A percentile compares a stretch with the other conserved stretches of the same genome.
Evolutionary conservation across 345 rosid genomes (phyloP).

Genomic region (Jatropha curcas): DNA sequence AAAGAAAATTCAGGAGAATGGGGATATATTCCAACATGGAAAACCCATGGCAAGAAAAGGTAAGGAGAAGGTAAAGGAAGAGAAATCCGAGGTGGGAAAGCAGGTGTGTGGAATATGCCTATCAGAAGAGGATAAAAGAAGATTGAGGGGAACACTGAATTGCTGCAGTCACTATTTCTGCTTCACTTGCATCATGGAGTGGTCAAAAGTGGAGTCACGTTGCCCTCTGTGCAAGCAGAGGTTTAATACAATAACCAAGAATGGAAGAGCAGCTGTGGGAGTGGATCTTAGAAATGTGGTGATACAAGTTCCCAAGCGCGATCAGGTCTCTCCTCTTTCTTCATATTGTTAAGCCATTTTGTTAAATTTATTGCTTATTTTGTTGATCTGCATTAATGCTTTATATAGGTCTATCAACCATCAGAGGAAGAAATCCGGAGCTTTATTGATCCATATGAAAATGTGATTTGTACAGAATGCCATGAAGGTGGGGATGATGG

Average conservation of each 20-base stretch:
- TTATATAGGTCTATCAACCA: constrained; percentile 87
- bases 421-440: constrained; percentile 96
- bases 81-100: constrained; percentile 47
- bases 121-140: constrained; percentile 84
- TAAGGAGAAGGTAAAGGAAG: constrained; percentile 76
- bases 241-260: constrained; percentile 77
- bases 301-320: constrained; percentile 74
- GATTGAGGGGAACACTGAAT: constrained; percentile 74
- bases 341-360: constrained; percentile 2
- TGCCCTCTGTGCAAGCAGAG: constrained; percentile 97
- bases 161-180: constrained; percentile 97
- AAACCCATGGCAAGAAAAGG: constrained; percentile 54
- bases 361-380: constrained; percentile 9
- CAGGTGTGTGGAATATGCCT: constrained; percentile 93
- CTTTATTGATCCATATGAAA: constrained; percentile 92
- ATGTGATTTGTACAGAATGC: constrained; percentile 89
- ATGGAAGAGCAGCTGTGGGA: constrained; percentile 73
- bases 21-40: constrained; percentile 40
- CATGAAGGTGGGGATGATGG: constrained; percentile 96
- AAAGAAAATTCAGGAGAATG: constrained; percentile 42
- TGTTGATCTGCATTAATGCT: constrained; percentile 18
- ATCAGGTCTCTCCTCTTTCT: constrained; percentile 65
- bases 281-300: constrained; percentile 74
- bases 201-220: constrained; percentile 98
- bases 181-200: constrained; percentile 92